These are phyloP conservation scores for Entonaema liquescens DNA, from an alignment of 495 filamentous ascomycete species.

Conservation along the genomic window DNA sequence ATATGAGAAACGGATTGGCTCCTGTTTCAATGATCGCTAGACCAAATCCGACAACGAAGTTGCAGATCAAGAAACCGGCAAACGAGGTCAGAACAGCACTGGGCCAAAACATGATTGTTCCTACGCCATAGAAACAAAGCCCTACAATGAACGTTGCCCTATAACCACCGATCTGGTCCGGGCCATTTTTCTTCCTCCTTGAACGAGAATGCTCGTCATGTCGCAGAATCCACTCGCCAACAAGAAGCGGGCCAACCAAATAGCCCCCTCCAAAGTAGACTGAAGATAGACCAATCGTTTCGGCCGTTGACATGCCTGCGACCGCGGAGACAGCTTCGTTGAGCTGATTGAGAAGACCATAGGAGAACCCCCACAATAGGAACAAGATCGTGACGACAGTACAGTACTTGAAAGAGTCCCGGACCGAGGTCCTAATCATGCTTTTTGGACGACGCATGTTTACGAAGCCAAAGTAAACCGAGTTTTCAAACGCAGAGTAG, in stretches of 20 bases:
- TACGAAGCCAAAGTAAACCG: slow-evolving; percentile 80
- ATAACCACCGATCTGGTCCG: slow-evolving; percentile 45
- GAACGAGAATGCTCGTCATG: slow-evolving; percentile 60
- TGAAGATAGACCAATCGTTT: slow-evolving; percentile 51
- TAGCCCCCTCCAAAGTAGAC: slow-evolving; percentile 64
- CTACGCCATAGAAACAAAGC: slow-evolving; percentile 68
- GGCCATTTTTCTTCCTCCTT: slow-evolving; percentile 35
- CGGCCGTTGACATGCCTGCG: slow-evolving; percentile 47
- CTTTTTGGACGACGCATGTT: slow-evolving; percentile 80
- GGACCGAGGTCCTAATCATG: slow-evolving; percentile 67
- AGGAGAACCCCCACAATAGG: slow-evolving; percentile 88
- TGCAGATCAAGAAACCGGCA: slow-evolving; percentile 68
- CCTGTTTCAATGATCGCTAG: slow-evolving; percentile 72
- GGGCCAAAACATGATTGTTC: slow-evolving; percentile 75
- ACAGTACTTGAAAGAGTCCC: slow-evolving; percentile 61
- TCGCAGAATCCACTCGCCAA: slow-evolving; percentile 71
- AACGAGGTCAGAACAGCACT: slow-evolving; percentile 67
- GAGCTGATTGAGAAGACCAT: slow-evolving; percentile 80
- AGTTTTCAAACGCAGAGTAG: slow-evolving; percentile 40
- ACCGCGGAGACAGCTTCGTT: slow-evolving; percentile 65
- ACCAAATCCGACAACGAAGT: slow-evolving; percentile 73
- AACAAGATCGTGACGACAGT: slow-evolving; percentile 79
- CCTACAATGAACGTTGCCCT: slow-evolving; percentile 55
- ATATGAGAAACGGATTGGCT: slow-evolving; percentile 73
- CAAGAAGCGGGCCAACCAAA: slow-evolving; percentile 70